Evolutionary conservation across 1,284 basidiomycete genomes (phyloP), one percentile per base, ranked within the genome.

Genomic region (Heterobasidion annosum): DNA sequence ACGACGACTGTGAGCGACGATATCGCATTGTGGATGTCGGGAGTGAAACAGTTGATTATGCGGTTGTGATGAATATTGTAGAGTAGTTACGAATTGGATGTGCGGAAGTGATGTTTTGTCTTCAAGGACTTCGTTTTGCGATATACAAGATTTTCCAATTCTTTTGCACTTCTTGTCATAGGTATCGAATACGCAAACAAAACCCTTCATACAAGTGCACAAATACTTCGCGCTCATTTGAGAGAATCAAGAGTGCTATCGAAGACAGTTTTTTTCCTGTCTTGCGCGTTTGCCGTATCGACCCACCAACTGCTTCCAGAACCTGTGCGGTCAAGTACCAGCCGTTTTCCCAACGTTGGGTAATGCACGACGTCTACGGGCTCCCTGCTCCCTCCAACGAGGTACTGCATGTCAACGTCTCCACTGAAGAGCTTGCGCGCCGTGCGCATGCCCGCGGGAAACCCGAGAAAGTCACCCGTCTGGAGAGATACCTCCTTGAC

Each of bases 21-120:
- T 62, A 90, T 93, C 67, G 87, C 83, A 8, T 65, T 91, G 58
- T 93, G 90, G 91, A 92, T 91, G 83, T 84, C 89, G 15, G 90
- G 86, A 15, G 72, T 93, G 55, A 93, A 93, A 70, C 89, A 92
- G 68, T 70, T 93, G 62, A 86, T 90, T 64, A 73, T 82, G 73
- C 76, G 79, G 61, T 62, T 89, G 60, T 74, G 62, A 64, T 18
- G 6, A n/a, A 40, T 40, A n/a, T 7, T 12, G 37, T 12, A 12
- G 37, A 40, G 10, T 10, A 12, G 37, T 40, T 40, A 40, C n/a
- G 37, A n/a, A 40, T 10, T n/a, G n/a, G 37, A 40, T 40, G 25
- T 25, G 25, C n/a, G n/a, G 37, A n/a, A 40, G 10, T 40, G 37
- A 40, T 40, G 37, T 40, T 40, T 40, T 40, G n/a, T 40, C 37